Percentiles rank a stretch among this genome's conserved stretches.
Conservation (phyloP, 2,329 filamentous ascomycete species). For the Plenodomus lindquistii region DNA sequence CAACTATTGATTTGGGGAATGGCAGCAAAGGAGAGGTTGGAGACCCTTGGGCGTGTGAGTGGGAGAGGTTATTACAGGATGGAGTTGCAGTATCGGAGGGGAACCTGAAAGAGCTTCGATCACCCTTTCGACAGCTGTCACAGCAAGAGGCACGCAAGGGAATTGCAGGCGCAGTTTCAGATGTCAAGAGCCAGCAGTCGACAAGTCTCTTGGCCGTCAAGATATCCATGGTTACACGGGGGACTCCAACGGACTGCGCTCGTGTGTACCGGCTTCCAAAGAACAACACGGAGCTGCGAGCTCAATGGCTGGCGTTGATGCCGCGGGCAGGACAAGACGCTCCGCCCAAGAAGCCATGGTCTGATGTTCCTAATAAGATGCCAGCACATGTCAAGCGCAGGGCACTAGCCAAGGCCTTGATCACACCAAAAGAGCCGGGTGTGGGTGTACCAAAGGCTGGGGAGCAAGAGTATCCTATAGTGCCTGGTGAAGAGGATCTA, state of each 20-base stretch:
- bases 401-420: constrained; percentile 31
- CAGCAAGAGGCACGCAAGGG: constrained; percentile 35
- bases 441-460: constrained; percentile 27
- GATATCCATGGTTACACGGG: constrained; percentile 69
- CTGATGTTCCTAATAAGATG: constrained; percentile 17
- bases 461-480: constrained; percentile 60
- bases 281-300: constrained; percentile 57
- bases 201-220: constrained; percentile 61
- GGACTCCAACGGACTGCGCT: constrained; percentile 71
- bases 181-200: constrained; percentile 2
- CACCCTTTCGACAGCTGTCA: constrained; percentile 25
- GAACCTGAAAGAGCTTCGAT: constrained; percentile 16
- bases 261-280: constrained; percentile 85
- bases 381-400: constrained; percentile 20
- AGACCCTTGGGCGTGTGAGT: constrained; percentile 80
- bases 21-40: constrained; percentile 82
- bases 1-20: constrained; percentile 72
- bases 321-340: constrained; percentile 35
- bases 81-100: constrained; percentile 1
- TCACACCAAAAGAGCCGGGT: constrained; percentile 14
- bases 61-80: constrained; percentile 65
- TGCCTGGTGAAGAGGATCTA: constrained; percentile 75
- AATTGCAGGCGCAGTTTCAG: constrained; percentile 5
- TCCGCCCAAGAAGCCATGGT: constrained; percentile 17
- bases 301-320: constrained; percentile 71